A percentile compares a stretch with the other conserved stretches of the same genome.
Conservation (phyloP, 2,329 filamentous ascomycete genomes). For the Didymella segeticola region DNA sequence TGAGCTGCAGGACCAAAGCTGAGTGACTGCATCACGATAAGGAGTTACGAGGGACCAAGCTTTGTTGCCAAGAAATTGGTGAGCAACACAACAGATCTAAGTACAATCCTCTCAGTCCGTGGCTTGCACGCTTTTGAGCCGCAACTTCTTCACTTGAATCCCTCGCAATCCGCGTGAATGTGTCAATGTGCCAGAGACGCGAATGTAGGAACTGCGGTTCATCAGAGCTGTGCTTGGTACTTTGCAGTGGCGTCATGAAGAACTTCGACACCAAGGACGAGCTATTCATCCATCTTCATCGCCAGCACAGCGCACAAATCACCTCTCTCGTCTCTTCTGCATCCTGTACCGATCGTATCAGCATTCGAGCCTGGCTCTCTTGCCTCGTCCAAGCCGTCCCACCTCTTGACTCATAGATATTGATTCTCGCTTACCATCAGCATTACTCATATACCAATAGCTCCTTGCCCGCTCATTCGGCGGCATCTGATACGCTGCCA, state of each 20-base stretch:
- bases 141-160: neutral
- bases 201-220: neutral
- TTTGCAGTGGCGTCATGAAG: constrained; percentile 16
- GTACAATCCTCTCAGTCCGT: neutral
- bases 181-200: constrained; percentile 6
- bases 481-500: constrained; percentile 27
- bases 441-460: neutral
- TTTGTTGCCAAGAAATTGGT: constrained; percentile 5
- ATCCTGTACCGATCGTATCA: neutral
- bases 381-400: neutral
- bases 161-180: neutral
- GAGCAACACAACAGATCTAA: neutral
- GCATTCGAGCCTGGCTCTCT: neutral
- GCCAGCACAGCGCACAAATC: neutral
- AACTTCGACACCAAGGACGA: constrained; percentile 10
- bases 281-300: neutral
- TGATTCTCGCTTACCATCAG: constrained; percentile 5
- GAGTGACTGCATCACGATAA: constrained; percentile 8
- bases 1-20: constrained; percentile 12
- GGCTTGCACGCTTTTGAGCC: neutral
- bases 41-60: neutral
- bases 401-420: constrained; percentile 11
- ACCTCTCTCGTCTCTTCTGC: neutral
- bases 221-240: neutral
- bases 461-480: constrained; percentile 1